Evolutionary conservation across 345 rosid species (phyloP), one percentile per base, ranked within the genome.

Genomic region (Mallotus nudiflorus): DNA sequence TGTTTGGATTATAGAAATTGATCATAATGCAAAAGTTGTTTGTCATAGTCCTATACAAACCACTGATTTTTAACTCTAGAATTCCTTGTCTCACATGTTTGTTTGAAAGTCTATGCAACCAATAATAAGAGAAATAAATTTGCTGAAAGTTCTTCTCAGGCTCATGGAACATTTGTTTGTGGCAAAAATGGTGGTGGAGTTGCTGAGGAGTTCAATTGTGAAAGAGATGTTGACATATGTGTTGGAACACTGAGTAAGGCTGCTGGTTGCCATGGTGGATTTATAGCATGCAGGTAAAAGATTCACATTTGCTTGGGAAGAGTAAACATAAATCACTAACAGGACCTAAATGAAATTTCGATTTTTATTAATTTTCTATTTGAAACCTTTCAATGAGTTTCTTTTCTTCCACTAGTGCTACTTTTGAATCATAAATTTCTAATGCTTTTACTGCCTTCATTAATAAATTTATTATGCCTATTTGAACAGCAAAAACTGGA

Each of bases 211-310:
- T 94, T 85, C 79, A 72, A 85, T 58, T 94, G 97, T 83, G 99
- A 91, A 77, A 68, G 69, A 27, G 91, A 90, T 68, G 83, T 94
- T 71, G 99, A 94, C 80, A 66, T 91, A 79, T 90, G 93, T 57
- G 77, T 94, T 39, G 99, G 97, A 75, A 91, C 99, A 66, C 77
- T 95, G 76, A 95, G 99, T 76, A 95, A 95, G 71, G 99, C 99
- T 45, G 99, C 92, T 46, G 99, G 97, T 76, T 90, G 97, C 89
- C 97, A 87, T 70, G 99, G 99, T 33, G 99, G 99, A 74, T 95
- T 92, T 79, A 81, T 95, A 16, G 89, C 96, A 28, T 95, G 99
- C 97, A 91, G 97, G 97, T 93, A 80, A 60, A 44, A 3, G 52
- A 3, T 58, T 62, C 42, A 31, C 19, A 14, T 63, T 42, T 45